Conservation (phyloP, 2,329 filamentous ascomycete species). For the Penicillium paneum region DNA sequence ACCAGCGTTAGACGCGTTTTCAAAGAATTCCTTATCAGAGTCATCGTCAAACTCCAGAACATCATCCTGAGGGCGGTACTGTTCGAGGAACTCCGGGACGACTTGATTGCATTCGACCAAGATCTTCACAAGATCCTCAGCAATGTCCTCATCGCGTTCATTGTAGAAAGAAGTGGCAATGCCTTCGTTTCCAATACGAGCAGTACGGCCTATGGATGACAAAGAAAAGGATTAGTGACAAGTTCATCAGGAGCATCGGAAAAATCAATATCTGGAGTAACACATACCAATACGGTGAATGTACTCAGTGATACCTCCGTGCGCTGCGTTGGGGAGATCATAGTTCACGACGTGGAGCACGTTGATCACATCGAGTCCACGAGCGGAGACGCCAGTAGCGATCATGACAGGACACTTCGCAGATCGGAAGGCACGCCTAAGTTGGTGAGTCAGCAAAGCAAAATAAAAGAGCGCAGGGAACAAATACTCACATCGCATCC, state of each 20-base stretch:
- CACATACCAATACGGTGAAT: conserved; percentile 82
- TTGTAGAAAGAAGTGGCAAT: conserved; percentile 87
- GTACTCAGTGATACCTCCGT: conserved; percentile 92
- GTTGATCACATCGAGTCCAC: conserved; percentile 83
- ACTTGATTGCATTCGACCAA: conserved; percentile 75
- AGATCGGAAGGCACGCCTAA: conserved; percentile 70
- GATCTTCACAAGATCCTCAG: conserved; percentile 70
- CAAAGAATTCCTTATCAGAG: conserved; percentile 43
- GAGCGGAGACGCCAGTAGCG: conserved; percentile 79
- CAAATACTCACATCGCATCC: conserved; percentile 66
- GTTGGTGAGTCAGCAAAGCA: neutral
- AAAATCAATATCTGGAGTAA: neutral
- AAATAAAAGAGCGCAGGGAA: neutral
- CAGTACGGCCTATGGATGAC: conserved; percentile 68
- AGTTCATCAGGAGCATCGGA: neutral
- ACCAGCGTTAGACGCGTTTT: neutral
- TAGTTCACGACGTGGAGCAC: conserved; percentile 93
- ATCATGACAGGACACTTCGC: conserved; percentile 76
- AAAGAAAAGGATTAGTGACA: neutral
- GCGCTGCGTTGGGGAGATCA: conserved; percentile 69
- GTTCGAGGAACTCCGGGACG: conserved; percentile 76
- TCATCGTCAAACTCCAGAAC: conserved; percentile 54
- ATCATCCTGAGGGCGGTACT: conserved; percentile 48
- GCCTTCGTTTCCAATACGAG: conserved; percentile 83
- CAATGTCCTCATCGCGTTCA: conserved; percentile 70